Conservation (phyloP, 2,329 filamentous ascomycete species). For the Gliomastix tumulicola region DNA sequence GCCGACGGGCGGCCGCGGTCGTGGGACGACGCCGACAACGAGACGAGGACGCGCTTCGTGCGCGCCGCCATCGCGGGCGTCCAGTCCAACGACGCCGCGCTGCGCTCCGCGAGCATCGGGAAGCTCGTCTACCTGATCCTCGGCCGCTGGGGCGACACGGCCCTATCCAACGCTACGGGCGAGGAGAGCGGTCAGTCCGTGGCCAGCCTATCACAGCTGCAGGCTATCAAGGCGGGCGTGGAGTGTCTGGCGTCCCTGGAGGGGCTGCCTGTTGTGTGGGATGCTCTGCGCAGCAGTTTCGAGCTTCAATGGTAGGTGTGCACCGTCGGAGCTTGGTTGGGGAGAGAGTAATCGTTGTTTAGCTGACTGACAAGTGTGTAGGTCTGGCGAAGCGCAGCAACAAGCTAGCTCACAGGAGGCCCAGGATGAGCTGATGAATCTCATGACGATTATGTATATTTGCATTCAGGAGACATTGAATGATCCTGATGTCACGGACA, state of each 20-base stretch:
- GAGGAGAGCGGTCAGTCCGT: slow-evolving; percentile 37
- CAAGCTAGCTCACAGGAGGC: slow-evolving; percentile 37
- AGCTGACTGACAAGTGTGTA: slow-evolving; percentile 22
- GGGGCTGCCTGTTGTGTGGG: slow-evolving; percentile 44
- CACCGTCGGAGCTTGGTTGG: not conserved
- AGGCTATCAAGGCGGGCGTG: slow-evolving; percentile 50
- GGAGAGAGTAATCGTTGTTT: not conserved
- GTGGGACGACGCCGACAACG: slow-evolving; percentile 61
- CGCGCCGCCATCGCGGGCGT: slow-evolving; percentile 38
- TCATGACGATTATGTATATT: slow-evolving; percentile 58
- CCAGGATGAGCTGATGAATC: slow-evolving; percentile 54
- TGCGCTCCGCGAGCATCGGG: slow-evolving; percentile 46
- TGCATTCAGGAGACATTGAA: slow-evolving; percentile 49
- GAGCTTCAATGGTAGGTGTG: slow-evolving; percentile 43
- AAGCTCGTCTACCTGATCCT: slow-evolving; percentile 56
- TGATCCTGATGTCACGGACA: slow-evolving; percentile 39
- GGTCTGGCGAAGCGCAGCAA: slow-evolving; percentile 39
- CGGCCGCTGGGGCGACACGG: slow-evolving; percentile 65
- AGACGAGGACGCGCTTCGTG: slow-evolving; percentile 51
- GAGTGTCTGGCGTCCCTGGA: slow-evolving; percentile 42
- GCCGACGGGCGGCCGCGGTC: slow-evolving; percentile 17
- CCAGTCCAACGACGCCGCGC: slow-evolving; percentile 36
- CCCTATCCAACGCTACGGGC: slow-evolving; percentile 37
- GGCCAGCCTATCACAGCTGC: slow-evolving; percentile 49
- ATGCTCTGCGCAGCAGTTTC: slow-evolving; percentile 39